Conservation (phyloP, 2,329 filamentous ascomycete genomes). For the Penicillium sp. region DNA sequence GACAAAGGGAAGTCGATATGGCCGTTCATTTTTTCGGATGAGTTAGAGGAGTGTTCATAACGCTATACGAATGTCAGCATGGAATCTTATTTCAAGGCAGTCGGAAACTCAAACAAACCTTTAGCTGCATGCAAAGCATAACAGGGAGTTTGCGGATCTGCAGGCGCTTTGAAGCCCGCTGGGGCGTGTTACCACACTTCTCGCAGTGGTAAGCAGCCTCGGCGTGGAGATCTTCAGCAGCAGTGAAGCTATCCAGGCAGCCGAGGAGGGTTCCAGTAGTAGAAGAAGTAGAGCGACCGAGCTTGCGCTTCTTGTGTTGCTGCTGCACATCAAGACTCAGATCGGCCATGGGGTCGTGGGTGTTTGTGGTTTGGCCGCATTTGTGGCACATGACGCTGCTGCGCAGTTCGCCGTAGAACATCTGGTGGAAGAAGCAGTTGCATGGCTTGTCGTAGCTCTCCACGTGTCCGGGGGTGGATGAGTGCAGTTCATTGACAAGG, state of each 20-base stretch:
- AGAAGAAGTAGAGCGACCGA: constrained; percentile 38
- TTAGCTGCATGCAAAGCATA: constrained; percentile 87
- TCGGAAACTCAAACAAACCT: constrained; percentile 54
- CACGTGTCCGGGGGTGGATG: constrained; percentile 68
- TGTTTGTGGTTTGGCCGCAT: constrained; percentile 77
- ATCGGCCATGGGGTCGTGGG: constrained; percentile 86
- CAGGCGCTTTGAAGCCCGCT: constrained; percentile 79
- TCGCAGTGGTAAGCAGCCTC: constrained; percentile 80
- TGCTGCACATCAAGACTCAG: constrained; percentile 82
- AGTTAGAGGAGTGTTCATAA: constrained; percentile 73
- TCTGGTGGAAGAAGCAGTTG: constrained; percentile 88
- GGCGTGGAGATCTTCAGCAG: constrained; percentile 67
- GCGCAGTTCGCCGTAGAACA: constrained; percentile 88
- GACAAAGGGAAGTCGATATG: constrained; percentile 81
- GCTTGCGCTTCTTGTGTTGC: constrained; percentile 56
- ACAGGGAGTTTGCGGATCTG: constrained; percentile 83
- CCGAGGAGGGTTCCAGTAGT: constrained; percentile 60
- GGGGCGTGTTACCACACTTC: constrained; percentile 68
- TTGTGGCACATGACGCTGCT: constrained; percentile 88
- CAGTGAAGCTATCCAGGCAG: constrained; percentile 85
- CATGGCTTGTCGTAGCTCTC: constrained; percentile 59
- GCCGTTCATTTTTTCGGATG: constrained; percentile 82
- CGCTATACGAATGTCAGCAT: constrained; percentile 42
- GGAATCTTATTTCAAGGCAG: background rate
- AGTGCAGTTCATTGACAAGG: constrained; percentile 85